Evolutionary conservation across 495 filamentous ascomycete species (phyloP).

Genomic region (Penicillium macrosclerotiorum): DNA sequence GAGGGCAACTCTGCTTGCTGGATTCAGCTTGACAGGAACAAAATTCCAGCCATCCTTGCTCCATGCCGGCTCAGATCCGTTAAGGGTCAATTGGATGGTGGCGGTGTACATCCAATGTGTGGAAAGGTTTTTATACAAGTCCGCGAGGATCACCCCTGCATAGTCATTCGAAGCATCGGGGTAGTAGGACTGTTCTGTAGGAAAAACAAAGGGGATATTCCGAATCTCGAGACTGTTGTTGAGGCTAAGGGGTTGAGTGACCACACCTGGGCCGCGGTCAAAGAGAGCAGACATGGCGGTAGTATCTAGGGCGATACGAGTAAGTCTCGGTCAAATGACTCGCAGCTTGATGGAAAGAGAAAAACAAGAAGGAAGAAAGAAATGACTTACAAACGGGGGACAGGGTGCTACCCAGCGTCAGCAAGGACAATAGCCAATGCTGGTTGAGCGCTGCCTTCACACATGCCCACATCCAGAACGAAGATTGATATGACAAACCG

Average conservation of each 20-base stretch:
- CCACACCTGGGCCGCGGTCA: conserved; percentile 11
- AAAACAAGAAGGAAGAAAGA: too few species aligned
- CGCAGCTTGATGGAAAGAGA: not conserved
- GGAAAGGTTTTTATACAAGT: conserved; percentile 19
- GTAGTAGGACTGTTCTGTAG: conserved; percentile 1
- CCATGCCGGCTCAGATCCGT: conserved; percentile 32
- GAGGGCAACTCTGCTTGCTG: not conserved
- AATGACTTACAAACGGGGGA: conserved; percentile 37
- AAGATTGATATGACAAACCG: conserved; percentile 29
- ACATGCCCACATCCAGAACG: conserved; percentile 29
- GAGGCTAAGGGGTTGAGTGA: conserved; percentile 11
- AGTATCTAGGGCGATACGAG: conserved; percentile 22
- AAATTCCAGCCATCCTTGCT: conserved; percentile 39
- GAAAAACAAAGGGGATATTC: conserved; percentile 14
- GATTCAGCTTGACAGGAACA: conserved; percentile 21
- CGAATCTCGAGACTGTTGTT: conserved; percentile 17
- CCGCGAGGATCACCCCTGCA: not conserved
- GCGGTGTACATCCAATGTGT: conserved; percentile 32
- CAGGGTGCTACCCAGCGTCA: conserved; percentile 28
- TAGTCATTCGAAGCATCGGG: conserved; percentile 8
- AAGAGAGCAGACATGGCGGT: conserved; percentile 40
- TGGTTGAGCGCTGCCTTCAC: conserved; percentile 25
- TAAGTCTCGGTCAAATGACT: not conserved
- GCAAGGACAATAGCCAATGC: conserved; percentile 31
- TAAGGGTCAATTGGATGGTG: conserved; percentile 26